Conservation (phyloP, 768 basidiomycete species). For the Mycena venus region DNA sequence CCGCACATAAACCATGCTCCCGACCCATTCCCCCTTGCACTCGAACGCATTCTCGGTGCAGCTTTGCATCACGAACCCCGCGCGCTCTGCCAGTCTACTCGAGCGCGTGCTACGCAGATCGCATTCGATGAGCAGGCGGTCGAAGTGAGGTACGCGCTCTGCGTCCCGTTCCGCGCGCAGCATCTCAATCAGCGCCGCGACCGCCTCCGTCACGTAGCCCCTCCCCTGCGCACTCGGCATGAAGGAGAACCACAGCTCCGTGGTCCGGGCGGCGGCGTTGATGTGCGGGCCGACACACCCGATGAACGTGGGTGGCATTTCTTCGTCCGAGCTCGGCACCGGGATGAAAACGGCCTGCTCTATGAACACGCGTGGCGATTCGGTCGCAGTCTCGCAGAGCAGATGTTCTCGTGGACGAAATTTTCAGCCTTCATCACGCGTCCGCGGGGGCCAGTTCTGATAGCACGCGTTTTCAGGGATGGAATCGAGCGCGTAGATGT, state of each 20-base stretch:
- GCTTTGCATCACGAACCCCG: slow-evolving; percentile 12
- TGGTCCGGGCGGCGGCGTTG: background rate
- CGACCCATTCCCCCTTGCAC: slow-evolving; percentile 25
- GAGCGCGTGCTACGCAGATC: slow-evolving; percentile 9
- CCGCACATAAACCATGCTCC: slow-evolving; percentile 13
- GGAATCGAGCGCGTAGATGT: slow-evolving; percentile 10
- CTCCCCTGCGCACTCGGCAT: slow-evolving; percentile 4
- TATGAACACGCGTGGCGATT: background rate
- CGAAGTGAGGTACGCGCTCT: background rate
- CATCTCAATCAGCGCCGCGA: background rate
- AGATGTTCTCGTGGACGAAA: background rate
- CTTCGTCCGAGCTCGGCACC: background rate
- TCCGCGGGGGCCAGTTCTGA: slow-evolving; percentile 6
- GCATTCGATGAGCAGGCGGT: slow-evolving; percentile 13
- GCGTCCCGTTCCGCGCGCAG: background rate
- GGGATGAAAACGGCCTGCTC: slow-evolving; percentile 5
- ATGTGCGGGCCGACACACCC: slow-evolving; percentile 4
- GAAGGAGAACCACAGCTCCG: slow-evolving; percentile 18
- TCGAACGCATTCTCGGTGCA: slow-evolving; percentile 8
- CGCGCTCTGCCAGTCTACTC: slow-evolving; percentile 7
- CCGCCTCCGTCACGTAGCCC: slow-evolving; percentile 8
- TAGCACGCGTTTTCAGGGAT: slow-evolving; percentile 9
- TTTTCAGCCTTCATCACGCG: background rate
- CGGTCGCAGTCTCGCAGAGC: background rate
- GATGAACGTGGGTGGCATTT: background rate